A percentile compares a stretch with the other conserved stretches of the same genome.
Conservation (phyloP, 2,329 filamentous ascomycete species). For the Fusarium concolor region DNA sequence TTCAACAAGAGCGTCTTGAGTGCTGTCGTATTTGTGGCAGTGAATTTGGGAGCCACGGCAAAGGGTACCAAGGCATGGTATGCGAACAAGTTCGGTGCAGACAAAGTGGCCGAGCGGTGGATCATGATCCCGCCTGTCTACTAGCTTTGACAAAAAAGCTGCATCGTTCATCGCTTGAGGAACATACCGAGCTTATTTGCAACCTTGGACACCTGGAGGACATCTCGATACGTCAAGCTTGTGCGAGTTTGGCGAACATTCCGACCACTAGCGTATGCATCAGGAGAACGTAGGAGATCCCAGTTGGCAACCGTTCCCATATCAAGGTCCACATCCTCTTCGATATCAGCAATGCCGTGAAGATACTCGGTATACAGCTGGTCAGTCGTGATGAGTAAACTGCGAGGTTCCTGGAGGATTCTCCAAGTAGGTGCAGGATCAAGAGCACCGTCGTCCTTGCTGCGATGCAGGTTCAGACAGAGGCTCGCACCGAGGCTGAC, state of each 20-base stretch:
- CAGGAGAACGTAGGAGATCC: constrained; percentile 68
- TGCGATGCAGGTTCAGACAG: constrained; percentile 80
- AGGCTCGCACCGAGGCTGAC: constrained; percentile 84
- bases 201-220: constrained; percentile 81
- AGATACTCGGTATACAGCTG: constrained; percentile 76
- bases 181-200: constrained; percentile 73
- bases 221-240: constrained; percentile 87
- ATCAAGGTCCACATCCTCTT: constrained; percentile 74
- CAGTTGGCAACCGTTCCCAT: constrained; percentile 77
- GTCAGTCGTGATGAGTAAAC: constrained; percentile 78
- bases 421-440: constrained; percentile 62
- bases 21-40: constrained; percentile 77
- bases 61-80: constrained; percentile 84
- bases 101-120: constrained; percentile 72
- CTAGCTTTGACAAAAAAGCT: constrained; percentile 50
- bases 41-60: constrained; percentile 87
- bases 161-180: constrained; percentile 51
- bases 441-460: constrained; percentile 70
- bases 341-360: constrained; percentile 77
- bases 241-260: constrained; percentile 71
- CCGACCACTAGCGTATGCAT: constrained; percentile 61
- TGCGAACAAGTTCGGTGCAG: constrained; percentile 75
- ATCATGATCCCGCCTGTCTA: constrained; percentile 80
- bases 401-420: constrained; percentile 86
- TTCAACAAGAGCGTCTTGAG: constrained; percentile 80